Base-by-base conservation (phyloP, 257 asterid species). In the Solanum dulcamara region DNA sequence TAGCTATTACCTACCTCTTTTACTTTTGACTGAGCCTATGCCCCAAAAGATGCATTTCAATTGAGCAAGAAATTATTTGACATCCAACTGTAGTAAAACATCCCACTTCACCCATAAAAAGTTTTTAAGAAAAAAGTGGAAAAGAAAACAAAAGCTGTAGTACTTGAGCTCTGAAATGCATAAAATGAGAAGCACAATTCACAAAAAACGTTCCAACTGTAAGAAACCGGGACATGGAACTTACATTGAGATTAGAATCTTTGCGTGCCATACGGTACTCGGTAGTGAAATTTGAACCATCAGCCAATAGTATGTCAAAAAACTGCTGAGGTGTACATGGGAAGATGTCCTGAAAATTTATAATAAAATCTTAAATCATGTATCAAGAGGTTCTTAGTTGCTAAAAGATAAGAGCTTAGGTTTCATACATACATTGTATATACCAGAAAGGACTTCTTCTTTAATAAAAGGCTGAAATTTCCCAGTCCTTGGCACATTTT, bases 261-360 rank as follows among this genome's bases (percentile, higher is more conserved):
- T 94, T 97, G 60, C 95, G 91, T 64, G 87, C 87, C 64, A 90
- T 85, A 68, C 94, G 97, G 89, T 93, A 94, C 84, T 95, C 97
- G 48, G 85, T 90, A 28, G 92, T 93, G 91, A 94, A 97, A 83
- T 91, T 90, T 86, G 99, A 97, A 84, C 91, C 94, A 89, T 95
- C 98, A 82, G 91, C 93, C 83, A 97, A 77, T 60, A 97, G 80
- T 84, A 92, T 87, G 84, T 91, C 92, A 93, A 93, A 97, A 89
- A 91, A 93, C 84, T 97, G 94, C 88, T 95, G 98, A 64, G 94
- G 96, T 5, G 94, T 93, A 92, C 96, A 97, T n/a, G 97, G 97
- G 86, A 94, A 95, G 83, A 88, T 84, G 86, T 90, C 98, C 99
- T 97, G 95, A 89, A 67, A 88, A 64, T 81, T 35, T 48, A 24